Conservation (phyloP, 352 stramenopile species). For the Pythium coloratum region DNA sequence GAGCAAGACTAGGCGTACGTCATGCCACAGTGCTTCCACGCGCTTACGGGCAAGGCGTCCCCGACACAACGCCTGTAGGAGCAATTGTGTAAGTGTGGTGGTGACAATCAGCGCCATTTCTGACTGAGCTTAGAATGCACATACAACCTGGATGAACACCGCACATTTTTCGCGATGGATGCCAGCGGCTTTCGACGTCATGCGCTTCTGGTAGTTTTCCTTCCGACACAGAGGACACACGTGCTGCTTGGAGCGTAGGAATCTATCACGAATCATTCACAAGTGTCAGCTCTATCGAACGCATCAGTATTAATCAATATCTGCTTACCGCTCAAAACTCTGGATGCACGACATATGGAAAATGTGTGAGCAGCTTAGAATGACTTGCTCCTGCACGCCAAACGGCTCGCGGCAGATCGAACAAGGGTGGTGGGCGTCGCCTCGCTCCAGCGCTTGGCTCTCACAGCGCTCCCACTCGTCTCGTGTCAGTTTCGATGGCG, state of each 20-base stretch:
- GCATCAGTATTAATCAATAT: neutral
- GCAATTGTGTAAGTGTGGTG: neutral
- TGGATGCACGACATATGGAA: slow-evolving; percentile 81
- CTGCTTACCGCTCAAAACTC: slow-evolving; percentile 70
- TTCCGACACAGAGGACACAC: slow-evolving; percentile 86
- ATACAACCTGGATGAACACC: slow-evolving; percentile 50
- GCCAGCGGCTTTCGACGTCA: slow-evolving; percentile 47
- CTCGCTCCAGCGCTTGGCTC: slow-evolving; percentile 56
- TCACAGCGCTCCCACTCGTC: slow-evolving; percentile 78
- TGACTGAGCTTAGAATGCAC: neutral
- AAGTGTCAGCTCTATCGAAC: neutral
- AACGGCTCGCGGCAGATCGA: slow-evolving; percentile 82
- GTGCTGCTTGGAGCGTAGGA: slow-evolving; percentile 72
- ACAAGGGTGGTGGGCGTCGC: slow-evolving; percentile 65
- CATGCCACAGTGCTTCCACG: slow-evolving; percentile 17
- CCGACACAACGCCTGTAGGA: slow-evolving; percentile 12
- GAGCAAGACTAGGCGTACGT: slow-evolving; percentile 4
- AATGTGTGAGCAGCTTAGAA: slow-evolving; percentile 87
- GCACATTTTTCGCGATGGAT: slow-evolving; percentile 57
- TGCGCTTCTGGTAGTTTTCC: slow-evolving; percentile 79
- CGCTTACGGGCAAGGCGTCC: slow-evolving; percentile 8
- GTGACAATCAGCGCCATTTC: neutral
- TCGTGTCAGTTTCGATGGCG: slow-evolving; percentile 58
- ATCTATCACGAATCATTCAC: slow-evolving; percentile 16
- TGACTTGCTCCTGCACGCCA: slow-evolving; percentile 73